Evolutionary conservation across 805 yeast genomes (phyloP).

Genomic region (Trichomonascus vanleenenianus): DNA sequence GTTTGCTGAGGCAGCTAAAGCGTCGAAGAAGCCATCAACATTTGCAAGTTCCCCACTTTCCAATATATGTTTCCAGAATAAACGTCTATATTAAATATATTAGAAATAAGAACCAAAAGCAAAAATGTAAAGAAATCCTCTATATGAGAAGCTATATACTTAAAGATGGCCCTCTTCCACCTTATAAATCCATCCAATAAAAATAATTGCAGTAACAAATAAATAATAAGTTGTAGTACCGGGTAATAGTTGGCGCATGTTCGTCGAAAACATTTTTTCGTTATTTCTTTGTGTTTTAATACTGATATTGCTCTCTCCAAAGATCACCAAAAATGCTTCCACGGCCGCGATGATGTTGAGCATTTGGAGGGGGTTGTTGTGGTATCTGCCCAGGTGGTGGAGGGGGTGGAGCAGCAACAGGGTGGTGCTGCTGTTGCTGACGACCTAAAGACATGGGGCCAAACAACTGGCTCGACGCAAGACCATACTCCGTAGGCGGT

Average conservation of each 20-base stretch:
- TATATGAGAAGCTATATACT: neutral
- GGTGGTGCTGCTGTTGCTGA: neutral
- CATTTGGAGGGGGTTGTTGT: neutral
- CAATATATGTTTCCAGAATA: neutral
- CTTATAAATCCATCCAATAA: no score
- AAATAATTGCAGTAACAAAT: no score
- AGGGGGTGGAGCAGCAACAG: conserved; percentile 1
- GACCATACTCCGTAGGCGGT: neutral
- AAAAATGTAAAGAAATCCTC: neutral
- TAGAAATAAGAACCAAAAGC: neutral
- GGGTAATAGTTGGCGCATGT: neutral
- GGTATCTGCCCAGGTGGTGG: conserved; percentile 1
- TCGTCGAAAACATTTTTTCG: neutral
- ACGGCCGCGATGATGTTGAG: neutral
- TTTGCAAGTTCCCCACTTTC: no score
- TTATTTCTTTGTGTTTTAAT: neutral
- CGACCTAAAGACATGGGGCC: conserved; percentile 1
- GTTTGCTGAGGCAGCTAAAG: no score
- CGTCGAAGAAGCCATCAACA: no score
- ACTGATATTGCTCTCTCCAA: neutral
- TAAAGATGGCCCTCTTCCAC: no score
- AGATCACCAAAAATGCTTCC: neutral
- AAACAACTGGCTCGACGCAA: conserved; percentile 2
- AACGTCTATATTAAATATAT: neutral
- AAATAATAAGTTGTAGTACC: neutral